Conservation (phyloP, 2,329 filamentous ascomycete genomes). For the Alternaria ventricosa region DNA sequence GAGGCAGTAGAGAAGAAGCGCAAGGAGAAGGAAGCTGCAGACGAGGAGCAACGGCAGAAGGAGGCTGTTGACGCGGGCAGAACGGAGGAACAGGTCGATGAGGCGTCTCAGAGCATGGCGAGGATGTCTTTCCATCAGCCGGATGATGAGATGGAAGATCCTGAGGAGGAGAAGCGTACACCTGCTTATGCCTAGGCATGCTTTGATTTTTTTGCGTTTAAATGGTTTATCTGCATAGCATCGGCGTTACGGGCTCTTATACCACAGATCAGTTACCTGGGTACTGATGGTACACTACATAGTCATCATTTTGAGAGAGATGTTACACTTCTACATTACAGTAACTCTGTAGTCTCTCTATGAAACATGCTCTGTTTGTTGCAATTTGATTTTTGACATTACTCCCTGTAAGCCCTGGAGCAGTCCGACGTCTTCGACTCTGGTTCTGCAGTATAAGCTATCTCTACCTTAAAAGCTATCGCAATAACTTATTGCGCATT, state of each 20-base stretch:
- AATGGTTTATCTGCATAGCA: conserved; percentile 23
- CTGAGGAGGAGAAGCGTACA: conserved; percentile 11
- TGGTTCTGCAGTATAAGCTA: too few species aligned
- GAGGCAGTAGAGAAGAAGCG: conserved; percentile 45
- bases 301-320: background rate
- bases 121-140: conserved; percentile 26
- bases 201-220: background rate
- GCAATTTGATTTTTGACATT: background rate
- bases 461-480: too few species aligned
- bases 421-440: conserved; percentile 15
- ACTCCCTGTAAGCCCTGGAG: background rate
- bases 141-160: conserved; percentile 30
- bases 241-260: conserved; percentile 17
- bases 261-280: background rate
- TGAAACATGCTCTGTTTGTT: background rate
- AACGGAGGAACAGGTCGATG: conserved; percentile 19
- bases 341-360: fast-evolving
- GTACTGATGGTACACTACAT: background rate
- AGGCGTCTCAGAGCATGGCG: conserved; percentile 25
- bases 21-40: conserved; percentile 55
- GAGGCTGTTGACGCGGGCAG: conserved; percentile 15
- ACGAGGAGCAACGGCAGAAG: conserved; percentile 51
- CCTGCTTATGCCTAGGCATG: conserved; percentile 21
- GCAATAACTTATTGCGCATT: too few species aligned
- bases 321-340: background rate